Evolutionary conservation across 441 rosid genomes (phyloP).

Genomic region (Sinapis alba): DNA sequence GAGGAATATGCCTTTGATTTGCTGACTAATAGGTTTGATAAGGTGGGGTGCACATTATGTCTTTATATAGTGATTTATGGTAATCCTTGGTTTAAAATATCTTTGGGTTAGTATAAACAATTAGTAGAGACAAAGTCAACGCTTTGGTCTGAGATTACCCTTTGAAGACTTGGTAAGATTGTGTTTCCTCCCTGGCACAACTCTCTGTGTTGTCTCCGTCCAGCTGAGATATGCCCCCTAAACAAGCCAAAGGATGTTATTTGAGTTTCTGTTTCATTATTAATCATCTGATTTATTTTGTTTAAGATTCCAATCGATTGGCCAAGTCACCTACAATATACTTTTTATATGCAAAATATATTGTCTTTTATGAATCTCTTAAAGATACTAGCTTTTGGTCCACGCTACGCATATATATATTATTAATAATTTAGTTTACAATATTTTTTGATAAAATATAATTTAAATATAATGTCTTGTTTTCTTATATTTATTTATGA

Average conservation of each 20-base stretch:
- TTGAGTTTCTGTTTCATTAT: background rate
- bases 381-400: background rate
- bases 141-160: slow-evolving; percentile 39
- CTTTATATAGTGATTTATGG: slow-evolving; percentile 34
- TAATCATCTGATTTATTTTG: background rate
- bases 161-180: slow-evolving; percentile 41
- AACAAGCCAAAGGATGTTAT: slow-evolving; percentile 36
- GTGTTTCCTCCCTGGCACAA: slow-evolving; percentile 44
- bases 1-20: slow-evolving; percentile 28
- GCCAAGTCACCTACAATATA: background rate
- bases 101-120: slow-evolving; percentile 17
- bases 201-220: slow-evolving; percentile 22
- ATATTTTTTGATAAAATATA: too few relatives aligned
- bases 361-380: background rate
- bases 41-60: slow-evolving; percentile 31
- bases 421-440: too few relatives aligned
- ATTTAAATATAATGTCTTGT: too few relatives aligned
- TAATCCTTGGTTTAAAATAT: slow-evolving; percentile 19
- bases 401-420: too few relatives aligned
- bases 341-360: background rate
- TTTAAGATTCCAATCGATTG: background rate
- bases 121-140: slow-evolving; percentile 33
- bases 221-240: slow-evolving; percentile 35
- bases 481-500: too few relatives aligned
- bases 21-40: slow-evolving; percentile 36